A percentile compares a stretch with the other conserved stretches of the same genome.
These are phyloP conservation scores for Penicillium sp. DNA, from an alignment of 2,329 filamentous ascomycete species.

Conservation along the genomic window DNA sequence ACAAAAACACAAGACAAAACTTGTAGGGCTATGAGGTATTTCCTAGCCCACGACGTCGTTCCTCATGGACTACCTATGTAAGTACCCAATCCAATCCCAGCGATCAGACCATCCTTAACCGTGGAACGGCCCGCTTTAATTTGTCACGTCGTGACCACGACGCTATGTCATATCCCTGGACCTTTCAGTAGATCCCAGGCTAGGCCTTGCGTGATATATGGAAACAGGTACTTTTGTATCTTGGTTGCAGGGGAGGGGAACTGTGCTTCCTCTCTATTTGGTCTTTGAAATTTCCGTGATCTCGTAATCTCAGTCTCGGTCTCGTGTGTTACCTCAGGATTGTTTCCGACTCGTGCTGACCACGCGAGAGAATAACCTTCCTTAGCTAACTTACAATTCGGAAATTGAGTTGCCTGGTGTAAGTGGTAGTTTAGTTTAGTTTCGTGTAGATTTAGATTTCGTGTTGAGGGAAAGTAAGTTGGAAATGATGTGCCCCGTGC, in stretches of 20 bases:
- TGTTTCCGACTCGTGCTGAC: background rate
- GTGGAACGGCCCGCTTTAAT: background rate
- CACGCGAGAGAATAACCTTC: background rate
- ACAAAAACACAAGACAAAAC: too few species aligned
- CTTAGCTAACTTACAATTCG: background rate
- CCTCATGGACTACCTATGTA: background rate
- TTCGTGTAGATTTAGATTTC: background rate
- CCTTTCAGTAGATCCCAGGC: background rate
- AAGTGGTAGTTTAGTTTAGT: too few species aligned
- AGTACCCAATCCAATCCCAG: background rate
- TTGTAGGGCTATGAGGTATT: background rate
- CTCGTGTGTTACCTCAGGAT: background rate
- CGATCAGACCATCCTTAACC: background rate
- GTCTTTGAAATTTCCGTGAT: background rate
- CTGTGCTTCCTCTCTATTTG: background rate
- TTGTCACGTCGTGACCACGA: background rate
- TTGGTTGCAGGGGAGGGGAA: background rate
- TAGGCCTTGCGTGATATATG: background rate
- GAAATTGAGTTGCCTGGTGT: background rate
- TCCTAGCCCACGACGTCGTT: background rate
- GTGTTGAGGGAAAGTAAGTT: background rate
- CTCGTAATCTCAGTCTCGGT: background rate
- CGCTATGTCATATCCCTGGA: background rate
- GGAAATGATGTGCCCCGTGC: background rate
- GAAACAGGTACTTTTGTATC: slow-evolving; percentile 2